Evolutionary conservation across 768 basidiomycete species (phyloP).

Genomic region (Chalciporus chontae): DNA sequence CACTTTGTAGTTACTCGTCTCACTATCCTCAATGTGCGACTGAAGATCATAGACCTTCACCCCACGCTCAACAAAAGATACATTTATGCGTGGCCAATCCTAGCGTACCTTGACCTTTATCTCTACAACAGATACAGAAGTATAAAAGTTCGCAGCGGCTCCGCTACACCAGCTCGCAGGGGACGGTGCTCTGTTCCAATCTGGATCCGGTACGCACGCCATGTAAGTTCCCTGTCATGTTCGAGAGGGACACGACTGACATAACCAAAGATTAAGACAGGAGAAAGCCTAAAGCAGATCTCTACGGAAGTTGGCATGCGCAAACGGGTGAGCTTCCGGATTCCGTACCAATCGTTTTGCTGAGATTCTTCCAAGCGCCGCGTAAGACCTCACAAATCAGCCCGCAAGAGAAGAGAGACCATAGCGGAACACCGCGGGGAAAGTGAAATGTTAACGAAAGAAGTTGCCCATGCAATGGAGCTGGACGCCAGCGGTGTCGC

Average conservation of each 20-base stretch:
- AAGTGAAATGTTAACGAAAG: not conserved
- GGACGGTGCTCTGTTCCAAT: not conserved
- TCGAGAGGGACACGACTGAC: not conserved
- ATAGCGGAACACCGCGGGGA: not conserved
- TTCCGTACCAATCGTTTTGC: too few relatives aligned
- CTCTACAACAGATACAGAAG: not conserved
- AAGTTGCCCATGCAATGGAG: too few relatives aligned
- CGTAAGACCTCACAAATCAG: not conserved
- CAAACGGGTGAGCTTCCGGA: not conserved
- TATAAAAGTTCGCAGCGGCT: not conserved
- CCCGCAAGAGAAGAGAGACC: not conserved
- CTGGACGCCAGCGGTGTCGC: too few relatives aligned
- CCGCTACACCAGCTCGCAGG: not conserved
- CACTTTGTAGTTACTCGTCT: not conserved
- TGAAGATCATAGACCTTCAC: not conserved
- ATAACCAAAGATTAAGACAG: not conserved
- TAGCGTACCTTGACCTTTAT: constrained; percentile 1
- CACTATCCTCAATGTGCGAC: too few relatives aligned
- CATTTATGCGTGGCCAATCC: not conserved
- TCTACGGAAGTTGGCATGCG: not conserved
- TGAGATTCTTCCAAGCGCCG: not conserved
- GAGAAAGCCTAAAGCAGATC: not conserved
- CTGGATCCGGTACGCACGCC: constrained; percentile 1
- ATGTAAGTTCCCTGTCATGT: not conserved
- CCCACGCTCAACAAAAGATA: constrained; percentile 1